A percentile compares a stretch with the other conserved stretches of the same genome.
Conservation (phyloP, 2,329 filamentous ascomycete genomes). For the Fusarium sp. region DNA sequence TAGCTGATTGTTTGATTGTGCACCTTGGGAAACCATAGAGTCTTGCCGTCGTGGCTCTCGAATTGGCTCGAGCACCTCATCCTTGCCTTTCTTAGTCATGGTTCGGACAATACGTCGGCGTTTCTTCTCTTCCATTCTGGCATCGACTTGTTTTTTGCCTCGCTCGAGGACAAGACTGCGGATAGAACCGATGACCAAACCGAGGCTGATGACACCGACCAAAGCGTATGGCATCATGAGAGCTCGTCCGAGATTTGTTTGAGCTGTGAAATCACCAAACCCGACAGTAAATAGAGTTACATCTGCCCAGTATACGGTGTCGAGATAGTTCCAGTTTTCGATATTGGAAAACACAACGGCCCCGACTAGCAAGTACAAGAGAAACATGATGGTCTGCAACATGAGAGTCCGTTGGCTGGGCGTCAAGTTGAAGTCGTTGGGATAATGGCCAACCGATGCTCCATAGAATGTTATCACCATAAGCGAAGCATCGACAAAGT, state of each 20-base stretch:
- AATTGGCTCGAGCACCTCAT: conserved; percentile 62
- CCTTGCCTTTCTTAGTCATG: conserved; percentile 57
- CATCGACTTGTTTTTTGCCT: conserved; percentile 62
- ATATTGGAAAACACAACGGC: conserved; percentile 78
- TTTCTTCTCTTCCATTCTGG: conserved; percentile 69
- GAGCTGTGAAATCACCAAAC: conserved; percentile 64
- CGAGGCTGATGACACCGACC: conserved; percentile 83
- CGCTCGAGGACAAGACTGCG: conserved; percentile 71
- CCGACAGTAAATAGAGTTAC: conserved; percentile 74
- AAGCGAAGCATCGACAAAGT: conserved; percentile 80
- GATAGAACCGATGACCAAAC: conserved; percentile 84
- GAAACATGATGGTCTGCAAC: conserved; percentile 87
- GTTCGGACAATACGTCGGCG: conserved; percentile 58
- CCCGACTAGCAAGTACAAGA: conserved; percentile 82
- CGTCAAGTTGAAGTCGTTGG: conserved; percentile 80
- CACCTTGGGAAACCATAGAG: conserved; percentile 3
- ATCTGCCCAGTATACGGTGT: conserved; percentile 83
- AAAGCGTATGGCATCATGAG: conserved; percentile 86
- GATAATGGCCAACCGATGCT: conserved; percentile 75
- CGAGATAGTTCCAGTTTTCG: conserved; percentile 79
- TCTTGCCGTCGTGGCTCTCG: conserved; percentile 17
- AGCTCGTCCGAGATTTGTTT: conserved; percentile 68
- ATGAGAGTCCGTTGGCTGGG: conserved; percentile 87
- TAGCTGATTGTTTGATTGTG: conserved; percentile 11
- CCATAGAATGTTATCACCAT: conserved; percentile 84